Base-by-base conservation (phyloP, 805 yeast genomes). In the Candida glaebosa region DNA sequence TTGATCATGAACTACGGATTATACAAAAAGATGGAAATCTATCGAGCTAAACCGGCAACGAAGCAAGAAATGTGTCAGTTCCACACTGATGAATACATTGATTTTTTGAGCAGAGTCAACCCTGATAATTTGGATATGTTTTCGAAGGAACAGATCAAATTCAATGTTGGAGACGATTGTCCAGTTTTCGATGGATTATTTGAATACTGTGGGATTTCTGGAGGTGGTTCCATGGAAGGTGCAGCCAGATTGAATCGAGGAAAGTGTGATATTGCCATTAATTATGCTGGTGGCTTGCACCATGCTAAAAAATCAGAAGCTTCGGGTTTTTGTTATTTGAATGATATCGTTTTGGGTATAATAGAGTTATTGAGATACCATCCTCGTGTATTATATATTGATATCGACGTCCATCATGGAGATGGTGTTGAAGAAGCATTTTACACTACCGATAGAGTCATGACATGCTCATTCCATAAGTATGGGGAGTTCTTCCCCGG, bases 351-450 rank as follows among this genome's bases (percentile, higher is more conserved):
- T 1, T 71, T 91, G 40, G 90, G 95, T 18, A 88, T 90, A 37
- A 72, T 91, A 47, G 90, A 91, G 60, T 73, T 91, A 31, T 73
- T 91, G 47, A 71, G 96, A 41, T 88, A 86, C 54, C 96, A 90
- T 63, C 91, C 96, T 32, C 76, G 98, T 49, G 96, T 91, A 12
- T 70, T 91, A 49, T 91, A 91, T 61, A 86, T 91, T 46, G 99
- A 91, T 61, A 90, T 88, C 47, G 99, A 91, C 63, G 81, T 91
- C 7, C 99, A 91, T 62, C 98, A 91, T 59, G 99, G 99, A 39
- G 99, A 91, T 65, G 99, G 98, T 49, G 99, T 91, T 16, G 96
- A 91, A 64, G 99, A 91, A 65, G 97, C 98, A 0, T 91, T 91
- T 57, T 87, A 91, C 68, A 79, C 95, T 17, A 87, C 96, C 2